These are phyloP conservation scores for Paecilomyces sp. DNA, from an alignment of 2,329 filamentous ascomycete genomes.

Conservation along the genomic window DNA sequence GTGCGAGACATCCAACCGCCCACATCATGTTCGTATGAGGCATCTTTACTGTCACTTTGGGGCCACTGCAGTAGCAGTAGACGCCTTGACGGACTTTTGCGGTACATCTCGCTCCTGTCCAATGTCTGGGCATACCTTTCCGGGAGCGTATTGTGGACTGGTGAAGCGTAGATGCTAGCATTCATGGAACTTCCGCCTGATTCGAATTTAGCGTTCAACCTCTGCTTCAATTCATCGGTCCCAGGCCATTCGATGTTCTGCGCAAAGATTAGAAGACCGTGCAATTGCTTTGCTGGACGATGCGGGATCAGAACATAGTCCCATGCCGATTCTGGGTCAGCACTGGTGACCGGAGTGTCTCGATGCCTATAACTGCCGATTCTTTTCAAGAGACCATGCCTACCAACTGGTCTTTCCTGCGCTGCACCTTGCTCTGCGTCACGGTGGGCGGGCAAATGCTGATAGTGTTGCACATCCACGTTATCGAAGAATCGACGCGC, in stretches of 20 bases:
- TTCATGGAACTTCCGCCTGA: conserved; percentile 13
- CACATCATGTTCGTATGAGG: conserved; percentile 20
- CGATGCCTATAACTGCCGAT: conserved; percentile 18
- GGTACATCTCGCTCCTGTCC: conserved; percentile 23
- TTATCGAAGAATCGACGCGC: conserved; percentile 48
- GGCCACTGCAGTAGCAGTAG: conserved; percentile 18
- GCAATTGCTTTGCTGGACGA: conserved; percentile 36
- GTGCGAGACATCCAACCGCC: conserved; percentile 51
- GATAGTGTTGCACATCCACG: conserved; percentile 30
- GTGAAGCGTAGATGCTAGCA: conserved; percentile 7
- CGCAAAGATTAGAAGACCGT: conserved; percentile 46
- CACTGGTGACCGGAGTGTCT: conserved; percentile 4
- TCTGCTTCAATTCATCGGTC: conserved; percentile 27
- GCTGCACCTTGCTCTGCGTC: neutral
- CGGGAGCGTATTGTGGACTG: conserved; percentile 3
- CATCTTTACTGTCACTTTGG: conserved; percentile 2
- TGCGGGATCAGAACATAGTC: conserved; percentile 29
- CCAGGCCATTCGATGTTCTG: conserved; percentile 45
- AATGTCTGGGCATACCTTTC: conserved; percentile 6
- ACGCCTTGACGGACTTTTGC: conserved; percentile 18
- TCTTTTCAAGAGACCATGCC: conserved; percentile 13
- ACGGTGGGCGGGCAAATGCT: neutral
- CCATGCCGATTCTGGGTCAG: conserved; percentile 21
- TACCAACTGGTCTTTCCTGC: conserved; percentile 7
- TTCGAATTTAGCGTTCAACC: conserved; percentile 29